phyloP scores from a whole-genome alignment of 2,329 filamentous ascomycete genomes.

The Pyrenochaeta sp. region DNA sequence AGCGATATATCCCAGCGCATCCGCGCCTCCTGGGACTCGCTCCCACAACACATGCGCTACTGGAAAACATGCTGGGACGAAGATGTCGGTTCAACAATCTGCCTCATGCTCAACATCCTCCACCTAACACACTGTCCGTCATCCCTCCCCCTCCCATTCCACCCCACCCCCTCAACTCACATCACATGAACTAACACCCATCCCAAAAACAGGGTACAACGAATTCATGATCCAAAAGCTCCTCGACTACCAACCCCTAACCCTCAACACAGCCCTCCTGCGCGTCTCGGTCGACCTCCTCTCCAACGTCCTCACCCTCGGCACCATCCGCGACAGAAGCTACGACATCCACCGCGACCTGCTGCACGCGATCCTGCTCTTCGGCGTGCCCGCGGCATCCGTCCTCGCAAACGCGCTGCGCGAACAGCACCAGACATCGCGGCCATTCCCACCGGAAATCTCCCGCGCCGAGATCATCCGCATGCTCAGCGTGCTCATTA shows the following conservation, averaged over 20 bases:
- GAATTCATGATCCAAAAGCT: conserved; percentile 47
- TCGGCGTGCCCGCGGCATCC: conserved; percentile 36
- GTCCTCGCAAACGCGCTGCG: conserved; percentile 40
- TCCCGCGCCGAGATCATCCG: conserved; percentile 49
- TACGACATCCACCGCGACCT: conserved; percentile 44
- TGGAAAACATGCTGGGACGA: conserved; percentile 40
- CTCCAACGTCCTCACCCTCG: conserved; percentile 34
- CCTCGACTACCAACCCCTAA: conserved; percentile 34
- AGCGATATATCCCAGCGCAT: conserved; percentile 40
- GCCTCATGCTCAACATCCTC: conserved; percentile 45
- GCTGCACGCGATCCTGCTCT: conserved; percentile 36
- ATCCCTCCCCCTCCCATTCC: neutral
- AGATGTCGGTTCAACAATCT: conserved; percentile 27
- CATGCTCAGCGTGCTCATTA: conserved; percentile 50
- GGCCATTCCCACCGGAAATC: conserved; percentile 41
- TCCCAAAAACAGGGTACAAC: too few relatives aligned
- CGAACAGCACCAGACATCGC: conserved; percentile 33
- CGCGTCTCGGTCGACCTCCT: conserved; percentile 37
- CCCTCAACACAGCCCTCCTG: conserved; percentile 31
- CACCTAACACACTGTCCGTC: conserved; percentile 35
- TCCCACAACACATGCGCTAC: conserved; percentile 41
- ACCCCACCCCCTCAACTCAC: too few relatives aligned
- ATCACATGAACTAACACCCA: too few relatives aligned
- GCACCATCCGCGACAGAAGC: conserved; percentile 36
- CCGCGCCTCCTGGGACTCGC: conserved; percentile 32